Percentiles rank a stretch among this genome's conserved stretches.
Conservation (phyloP, 2,329 filamentous ascomycete species). For the Epichloe uncinata region DNA sequence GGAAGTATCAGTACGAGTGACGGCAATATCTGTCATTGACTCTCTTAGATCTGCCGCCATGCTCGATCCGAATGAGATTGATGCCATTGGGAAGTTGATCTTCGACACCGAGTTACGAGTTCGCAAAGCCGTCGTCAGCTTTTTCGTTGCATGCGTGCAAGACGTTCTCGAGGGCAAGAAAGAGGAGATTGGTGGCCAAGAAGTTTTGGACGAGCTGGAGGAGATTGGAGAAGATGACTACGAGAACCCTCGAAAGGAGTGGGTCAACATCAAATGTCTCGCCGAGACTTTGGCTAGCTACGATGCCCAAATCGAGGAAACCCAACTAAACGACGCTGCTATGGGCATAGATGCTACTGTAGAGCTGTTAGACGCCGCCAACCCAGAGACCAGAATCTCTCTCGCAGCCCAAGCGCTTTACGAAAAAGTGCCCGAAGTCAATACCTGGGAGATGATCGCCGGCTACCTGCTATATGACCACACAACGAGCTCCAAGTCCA, state of each 20-base stretch:
- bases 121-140: conserved; percentile 76
- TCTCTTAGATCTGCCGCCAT: conserved; percentile 71
- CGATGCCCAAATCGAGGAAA: conserved; percentile 53
- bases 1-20: conserved; percentile 66
- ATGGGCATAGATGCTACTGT: conserved; percentile 36
- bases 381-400: conserved; percentile 68
- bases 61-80: conserved; percentile 83
- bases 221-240: conserved; percentile 62
- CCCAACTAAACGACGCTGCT: conserved; percentile 31
- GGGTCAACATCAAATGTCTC: conserved; percentile 86
- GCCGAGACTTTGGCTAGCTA: conserved; percentile 74
- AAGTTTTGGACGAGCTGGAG: conserved; percentile 63
- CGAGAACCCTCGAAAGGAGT: conserved; percentile 62
- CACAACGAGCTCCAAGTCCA: conserved; percentile 46
- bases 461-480: conserved; percentile 91
- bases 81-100: conserved; percentile 72
- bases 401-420: conserved; percentile 78
- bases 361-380: conserved; percentile 46
- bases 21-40: conserved; percentile 71
- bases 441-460: conserved; percentile 76
- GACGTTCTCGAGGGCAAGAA: conserved; percentile 68
- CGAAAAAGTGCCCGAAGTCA: conserved; percentile 66
- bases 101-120: conserved; percentile 79
- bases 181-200: conserved; percentile 73
- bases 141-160: conserved; percentile 79